phyloP scores from a whole-genome alignment of 371 early-diverging fungal genomes.

The Catenaria anguillulae region DNA sequence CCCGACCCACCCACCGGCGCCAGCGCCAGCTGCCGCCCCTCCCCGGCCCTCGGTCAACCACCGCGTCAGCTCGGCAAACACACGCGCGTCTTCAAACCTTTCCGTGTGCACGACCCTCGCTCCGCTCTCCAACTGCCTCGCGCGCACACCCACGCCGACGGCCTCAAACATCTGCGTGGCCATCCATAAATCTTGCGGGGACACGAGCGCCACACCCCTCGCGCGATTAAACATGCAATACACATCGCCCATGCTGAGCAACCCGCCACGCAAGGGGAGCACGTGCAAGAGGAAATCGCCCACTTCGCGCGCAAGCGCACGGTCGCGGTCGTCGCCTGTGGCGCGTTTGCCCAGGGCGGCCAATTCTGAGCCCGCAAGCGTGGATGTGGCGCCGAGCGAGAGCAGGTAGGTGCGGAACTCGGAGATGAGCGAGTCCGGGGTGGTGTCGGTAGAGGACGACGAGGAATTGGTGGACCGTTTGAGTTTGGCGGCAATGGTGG shows the following conservation, averaged over 20 bases:
- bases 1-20: too few species aligned
- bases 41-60: background rate
- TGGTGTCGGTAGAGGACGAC: background rate
- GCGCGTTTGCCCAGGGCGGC: slow-evolving; percentile 33
- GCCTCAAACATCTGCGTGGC: background rate
- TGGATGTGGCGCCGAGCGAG: slow-evolving; percentile 12
- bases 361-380: background rate
- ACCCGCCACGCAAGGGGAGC: slow-evolving; percentile 40
- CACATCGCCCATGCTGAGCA: slow-evolving; percentile 69
- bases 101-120: background rate
- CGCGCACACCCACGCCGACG: background rate
- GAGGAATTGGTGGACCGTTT: background rate
- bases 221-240: slow-evolving; percentile 87
- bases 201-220: slow-evolving; percentile 31
- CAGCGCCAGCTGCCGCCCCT: too few species aligned
- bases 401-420: background rate
- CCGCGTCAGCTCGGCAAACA: background rate
- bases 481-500: slow-evolving; percentile 52
- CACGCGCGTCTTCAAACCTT: background rate
- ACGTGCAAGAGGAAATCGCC: slow-evolving; percentile 57
- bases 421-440: background rate
- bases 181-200: background rate
- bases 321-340: slow-evolving; percentile 67
- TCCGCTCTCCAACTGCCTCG: background rate
- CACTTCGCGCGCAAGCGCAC: slow-evolving; percentile 68